Base-by-base conservation (phyloP, 257 asterid species). In the Mitragyna speciosa region DNA sequence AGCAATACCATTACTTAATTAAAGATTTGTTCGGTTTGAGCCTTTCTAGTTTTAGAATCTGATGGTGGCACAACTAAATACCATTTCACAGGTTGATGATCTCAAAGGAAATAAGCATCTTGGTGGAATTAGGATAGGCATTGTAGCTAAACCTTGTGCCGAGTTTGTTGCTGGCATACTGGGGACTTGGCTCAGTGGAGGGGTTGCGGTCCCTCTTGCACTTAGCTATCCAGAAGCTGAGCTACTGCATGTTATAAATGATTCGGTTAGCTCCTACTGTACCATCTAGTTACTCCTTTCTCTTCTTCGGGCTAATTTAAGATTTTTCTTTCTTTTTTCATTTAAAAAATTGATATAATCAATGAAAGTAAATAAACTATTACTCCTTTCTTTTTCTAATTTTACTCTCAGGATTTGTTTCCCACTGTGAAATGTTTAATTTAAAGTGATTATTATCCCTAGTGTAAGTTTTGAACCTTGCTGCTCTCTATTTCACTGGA, bases 171-270 rank as follows among this genome's bases (percentile, higher is more conserved):
- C 98, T 69, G 97, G 92, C 79, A 83, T 95, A 41, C 91, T 95
- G 75, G 99, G 96, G 68, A 93, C 97, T 58, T 95, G 99, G 99
- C 86, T 91, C 76, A 85, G 96, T 85, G 97, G 98, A 81, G 97
- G 97, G 76, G 97, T 94, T 81, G 97, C 97, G 0, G 99, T 95
- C 33, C 99, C 99, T 76, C 97, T 95, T 31, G 99, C 99, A 51
- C 92, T 95, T 77, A 93, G 98, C 93, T 95, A 95, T 82, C 99
- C 99, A 7, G 99, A 95, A 87, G 88, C 94, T 58, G 99, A 95
- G 88, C 87, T 95, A 45, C 87, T 95, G 78, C 99, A 95, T 78
- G 99, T 95, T 85, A 90, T 93, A 91, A 91, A 92, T 79, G 98
- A 95, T 87, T 89, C 98, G 89, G 99, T 95, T 77, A 12, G 95